phyloP scores from a whole-genome alignment of 106 monocot genomes.

The Hemerocallis citrina region DNA sequence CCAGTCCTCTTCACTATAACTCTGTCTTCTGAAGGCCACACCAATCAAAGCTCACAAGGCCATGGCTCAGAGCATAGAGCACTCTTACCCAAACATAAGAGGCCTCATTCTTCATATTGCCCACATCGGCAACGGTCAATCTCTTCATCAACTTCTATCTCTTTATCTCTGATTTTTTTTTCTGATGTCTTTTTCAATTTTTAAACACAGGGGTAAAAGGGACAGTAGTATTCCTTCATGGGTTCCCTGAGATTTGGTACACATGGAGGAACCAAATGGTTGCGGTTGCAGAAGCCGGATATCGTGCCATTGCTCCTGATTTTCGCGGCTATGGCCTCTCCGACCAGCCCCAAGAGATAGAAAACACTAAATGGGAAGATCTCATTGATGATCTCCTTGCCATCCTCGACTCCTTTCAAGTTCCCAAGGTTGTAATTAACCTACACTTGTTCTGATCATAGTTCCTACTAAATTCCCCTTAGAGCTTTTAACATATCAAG shows the following conservation, averaged over 20 bases:
- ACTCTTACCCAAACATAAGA: slow-evolving; percentile 27
- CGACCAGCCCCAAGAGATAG: slow-evolving; percentile 36
- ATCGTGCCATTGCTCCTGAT: slow-evolving; percentile 56
- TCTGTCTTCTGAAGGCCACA: too few relatives aligned
- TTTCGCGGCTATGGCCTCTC: slow-evolving; percentile 63
- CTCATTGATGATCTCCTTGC: slow-evolving; percentile 43
- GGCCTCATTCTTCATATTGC: slow-evolving; percentile 57
- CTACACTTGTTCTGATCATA: background rate
- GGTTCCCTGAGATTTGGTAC: slow-evolving; percentile 91
- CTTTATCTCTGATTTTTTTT: background rate
- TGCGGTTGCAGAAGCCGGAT: slow-evolving; percentile 44
- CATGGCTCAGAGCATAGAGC: too few relatives aligned
- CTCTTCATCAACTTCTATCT: too few relatives aligned
- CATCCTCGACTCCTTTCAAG: slow-evolving; percentile 38
- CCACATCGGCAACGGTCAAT: slow-evolving; percentile 42
- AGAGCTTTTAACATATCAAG: too few relatives aligned
- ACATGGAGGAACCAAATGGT: slow-evolving; percentile 81
- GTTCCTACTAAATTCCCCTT: background rate
- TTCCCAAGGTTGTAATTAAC: slow-evolving; percentile 33
- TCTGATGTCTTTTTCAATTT: background rate
- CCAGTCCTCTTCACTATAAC: too few relatives aligned
- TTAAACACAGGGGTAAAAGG: slow-evolving; percentile 30
- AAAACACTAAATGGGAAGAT: slow-evolving; percentile 26
- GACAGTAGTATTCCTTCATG: slow-evolving; percentile 50
- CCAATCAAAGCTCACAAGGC: too few relatives aligned